Base-by-base conservation (phyloP, 805 yeast species). In the Candida vartiovaarae region DNA sequence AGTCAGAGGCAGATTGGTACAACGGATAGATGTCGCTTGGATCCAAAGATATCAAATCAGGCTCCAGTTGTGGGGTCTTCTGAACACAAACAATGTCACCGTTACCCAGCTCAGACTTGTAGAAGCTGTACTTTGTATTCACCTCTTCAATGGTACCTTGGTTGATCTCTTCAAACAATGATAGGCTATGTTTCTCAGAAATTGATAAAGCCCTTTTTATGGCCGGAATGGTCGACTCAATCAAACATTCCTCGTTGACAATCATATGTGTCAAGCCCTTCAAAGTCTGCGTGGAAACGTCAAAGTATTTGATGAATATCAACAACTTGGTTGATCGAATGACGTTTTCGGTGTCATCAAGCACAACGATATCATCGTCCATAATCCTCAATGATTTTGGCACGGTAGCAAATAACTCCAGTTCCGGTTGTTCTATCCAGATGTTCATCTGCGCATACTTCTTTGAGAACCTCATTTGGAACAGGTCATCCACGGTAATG, bases 301-400 rank as follows among this genome's bases (percentile, higher is more conserved):
- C 90, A 63, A 83, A 88, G 49, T 72, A 71, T 60, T 89, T 88
- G 40, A 88, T 52, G 51, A 82, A 78, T 8, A 75, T 25, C 32
- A 72, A 42, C 27, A 60, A 53, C 43, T 61, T 63, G 20, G 55
- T 39, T 1, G 50, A 45, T 28, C 57, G 55, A 29, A 58, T 53
- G 20, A 59, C 34, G 15, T 47, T 51, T 32, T 51, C 58, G 23
- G 45, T 49, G 4, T 57, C 43, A 9, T 40, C 48, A 5, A 40
- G 44, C 10, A 44, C 41, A 6, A 40, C 26, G 3, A 52, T 34
- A 11, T 49, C 45, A 28, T 36, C 36, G 5, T 39, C 36, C 26
- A 8, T 15, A 15, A 15, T 8, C 27, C 33, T 36, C 30, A 43
- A 24, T 11, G 33, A 7, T 6, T 43, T 33, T 8, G 48, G 44